Evolutionary conservation across 768 basidiomycete genomes (phyloP).

Genomic region (Suillus plorans): DNA sequence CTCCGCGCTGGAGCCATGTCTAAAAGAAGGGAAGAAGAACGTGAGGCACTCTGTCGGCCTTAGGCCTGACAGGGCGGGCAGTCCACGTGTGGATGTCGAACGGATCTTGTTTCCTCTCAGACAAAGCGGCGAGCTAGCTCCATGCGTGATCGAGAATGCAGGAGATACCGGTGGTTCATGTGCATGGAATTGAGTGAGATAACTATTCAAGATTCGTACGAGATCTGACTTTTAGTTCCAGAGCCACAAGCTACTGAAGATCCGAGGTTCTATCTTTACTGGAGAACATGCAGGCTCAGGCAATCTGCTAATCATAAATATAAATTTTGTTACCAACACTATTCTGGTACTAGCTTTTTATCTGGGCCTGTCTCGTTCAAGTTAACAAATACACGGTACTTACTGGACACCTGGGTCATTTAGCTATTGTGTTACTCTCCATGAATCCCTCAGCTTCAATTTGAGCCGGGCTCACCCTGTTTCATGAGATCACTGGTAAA

Average conservation of each 20-base stretch:
- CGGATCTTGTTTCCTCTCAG: constrained; percentile 34
- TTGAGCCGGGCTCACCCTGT: neutral
- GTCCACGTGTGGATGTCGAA: constrained; percentile 56
- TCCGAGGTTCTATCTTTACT: constrained; percentile 35
- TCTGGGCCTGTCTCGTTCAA: neutral
- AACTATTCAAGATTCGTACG: neutral
- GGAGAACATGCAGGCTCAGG: neutral
- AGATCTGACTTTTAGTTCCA: constrained; percentile 21
- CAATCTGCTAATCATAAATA: neutral
- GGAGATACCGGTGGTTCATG: constrained; percentile 48
- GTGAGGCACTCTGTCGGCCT: constrained; percentile 57
- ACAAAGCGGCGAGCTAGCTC: constrained; percentile 8
- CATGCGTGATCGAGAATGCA: constrained; percentile 8
- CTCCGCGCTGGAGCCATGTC: constrained; percentile 36
- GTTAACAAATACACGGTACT: neutral
- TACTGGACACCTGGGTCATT: too few species aligned
- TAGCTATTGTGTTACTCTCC: too few species aligned
- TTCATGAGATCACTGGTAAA: neutral
- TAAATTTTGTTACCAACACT: neutral
- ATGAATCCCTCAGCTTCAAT: neutral
- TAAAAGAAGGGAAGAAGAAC: constrained; percentile 39
- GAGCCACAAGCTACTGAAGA: constrained; percentile 36
- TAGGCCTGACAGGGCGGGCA: constrained; percentile 54
- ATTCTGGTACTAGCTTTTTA: neutral
- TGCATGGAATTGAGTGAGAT: constrained; percentile 57